A percentile compares a stretch with the other conserved stretches of the same genome.
phyloP scores from a whole-genome alignment of 768 basidiomycete genomes.

The Lanmaoa rubissima region DNA sequence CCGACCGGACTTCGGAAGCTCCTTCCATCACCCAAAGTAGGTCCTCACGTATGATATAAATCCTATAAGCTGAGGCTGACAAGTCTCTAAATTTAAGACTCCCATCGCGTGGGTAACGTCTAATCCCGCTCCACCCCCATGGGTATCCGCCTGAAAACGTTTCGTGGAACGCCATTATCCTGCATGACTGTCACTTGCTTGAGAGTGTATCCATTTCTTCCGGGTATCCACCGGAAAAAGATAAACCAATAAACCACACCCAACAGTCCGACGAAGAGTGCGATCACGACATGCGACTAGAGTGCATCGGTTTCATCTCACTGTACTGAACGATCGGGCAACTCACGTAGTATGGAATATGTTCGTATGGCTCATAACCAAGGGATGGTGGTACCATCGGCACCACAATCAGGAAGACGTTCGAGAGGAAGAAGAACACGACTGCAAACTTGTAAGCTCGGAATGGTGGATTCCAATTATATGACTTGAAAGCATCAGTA shows the following conservation, averaged over 20 bases:
- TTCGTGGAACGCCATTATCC: slow-evolving; percentile 59
- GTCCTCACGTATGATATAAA: neutral
- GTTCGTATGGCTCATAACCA: slow-evolving; percentile 50
- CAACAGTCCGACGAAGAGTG: slow-evolving; percentile 44
- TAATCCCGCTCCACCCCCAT: slow-evolving; percentile 1
- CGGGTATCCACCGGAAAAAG: slow-evolving; percentile 50
- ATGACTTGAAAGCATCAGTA: slow-evolving; percentile 39
- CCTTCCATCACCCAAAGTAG: neutral
- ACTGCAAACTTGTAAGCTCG: slow-evolving; percentile 48
- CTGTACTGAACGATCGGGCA: neutral
- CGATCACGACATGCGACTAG: slow-evolving; percentile 51
- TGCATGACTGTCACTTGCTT: slow-evolving; percentile 46
- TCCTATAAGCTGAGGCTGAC: neutral
- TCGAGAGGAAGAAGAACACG: slow-evolving; percentile 59
- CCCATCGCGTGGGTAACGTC: neutral
- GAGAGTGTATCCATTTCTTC: slow-evolving; percentile 46
- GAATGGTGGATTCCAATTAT: slow-evolving; percentile 67
- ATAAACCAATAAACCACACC: slow-evolving; percentile 59
- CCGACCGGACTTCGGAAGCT: slow-evolving; percentile 12
- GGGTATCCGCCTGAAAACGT: slow-evolving; percentile 45
- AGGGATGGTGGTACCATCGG: slow-evolving; percentile 61
- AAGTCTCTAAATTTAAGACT: neutral
- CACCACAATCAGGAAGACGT: slow-evolving; percentile 59
- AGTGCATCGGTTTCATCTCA: neutral
- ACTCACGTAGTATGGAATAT: slow-evolving; percentile 70